Evolutionary conservation across 805 yeast species (phyloP), one percentile per base, ranked within the genome.

Genomic region (Ogataea kodamae): DNA sequence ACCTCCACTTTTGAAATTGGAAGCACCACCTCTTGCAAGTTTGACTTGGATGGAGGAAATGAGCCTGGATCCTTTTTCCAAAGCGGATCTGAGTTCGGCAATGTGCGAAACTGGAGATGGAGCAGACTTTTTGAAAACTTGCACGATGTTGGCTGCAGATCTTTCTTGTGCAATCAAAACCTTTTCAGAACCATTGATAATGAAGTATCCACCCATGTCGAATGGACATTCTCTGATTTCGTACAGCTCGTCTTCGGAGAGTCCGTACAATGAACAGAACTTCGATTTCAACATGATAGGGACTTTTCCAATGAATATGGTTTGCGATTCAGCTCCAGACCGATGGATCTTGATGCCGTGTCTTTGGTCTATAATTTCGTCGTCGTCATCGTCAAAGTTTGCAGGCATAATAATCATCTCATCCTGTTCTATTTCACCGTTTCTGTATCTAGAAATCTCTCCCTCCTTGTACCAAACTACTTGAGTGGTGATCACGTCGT

Each of bases 141-240:
- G 98, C 22, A 92, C 98, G 47, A 92, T 92, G 58, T 92, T 92
- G 30, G 98, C 99, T 9, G 99, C 97, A 40, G 92, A 80, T 61
- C 99, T 78, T 65, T 92, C 99, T 66, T 92, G 99, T 19, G 99
- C 99, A 68, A 92, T 92, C 54, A 92, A 70, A 37, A 92, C 99
- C 62, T 92, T 92, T 61, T 92, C 99, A 13, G 97, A 87, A 52
- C 99, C 99, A 67, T 92, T 92, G 57, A 92, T 92, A 50, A 92
- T 89, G 59, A 92, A 92, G 64, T 92, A 92, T 43, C 99, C 99
- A 62, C 99, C 99, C 94, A 92, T 95, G 72, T 92, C 99, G 64
- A 86, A 92, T 19, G 98, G 98, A 67, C 99, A 92, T 65, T 92
- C 99, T 63, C 92, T 89, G 57, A 92, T 75, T 52, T 88, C 95